A percentile compares a stretch with the other conserved stretches of the same genome.
phyloP scores from a whole-genome alignment of 129 eudicot genomes.

The Saussurea involucrata region DNA sequence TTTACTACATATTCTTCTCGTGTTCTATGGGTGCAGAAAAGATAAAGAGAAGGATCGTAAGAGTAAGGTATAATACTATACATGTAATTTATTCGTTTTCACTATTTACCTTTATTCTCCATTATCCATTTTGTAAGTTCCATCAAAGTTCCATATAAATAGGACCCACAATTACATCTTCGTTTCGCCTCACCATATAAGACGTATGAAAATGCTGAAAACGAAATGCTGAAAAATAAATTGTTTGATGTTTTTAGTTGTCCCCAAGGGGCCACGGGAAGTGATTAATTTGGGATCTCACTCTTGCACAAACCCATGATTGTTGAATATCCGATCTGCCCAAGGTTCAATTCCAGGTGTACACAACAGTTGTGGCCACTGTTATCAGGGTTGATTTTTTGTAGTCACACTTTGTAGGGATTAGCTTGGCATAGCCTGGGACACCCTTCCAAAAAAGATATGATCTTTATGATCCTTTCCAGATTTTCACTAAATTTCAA shows the following conservation, averaged over 20 bases:
- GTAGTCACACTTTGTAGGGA: no score
- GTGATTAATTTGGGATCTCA: neutral
- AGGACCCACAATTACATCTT: neutral
- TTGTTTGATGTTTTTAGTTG: neutral
- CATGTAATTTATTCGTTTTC: neutral
- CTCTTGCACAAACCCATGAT: neutral
- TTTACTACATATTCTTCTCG: neutral
- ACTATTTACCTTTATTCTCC: neutral
- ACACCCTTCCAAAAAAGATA: no score
- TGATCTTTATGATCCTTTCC: neutral
- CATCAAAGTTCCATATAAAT: neutral
- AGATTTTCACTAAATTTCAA: neutral
- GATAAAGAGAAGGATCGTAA: constrained; percentile 45
- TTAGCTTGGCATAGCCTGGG: no score
- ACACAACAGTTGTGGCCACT: no score
- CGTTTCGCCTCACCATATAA: neutral
- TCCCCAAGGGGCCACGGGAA: neutral
- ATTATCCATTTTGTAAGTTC: neutral
- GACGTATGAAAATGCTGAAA: neutral
- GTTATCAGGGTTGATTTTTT: no score
- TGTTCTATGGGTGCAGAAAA: constrained; percentile 50
- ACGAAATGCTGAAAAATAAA: constrained; percentile 1
- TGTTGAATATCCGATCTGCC: no score
- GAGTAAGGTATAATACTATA: constrained; percentile 48
- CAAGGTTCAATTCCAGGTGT: no score